Evolutionary conservation across 164 flowering plant species (phyloP).

Genomic region (Sedum album): DNA sequence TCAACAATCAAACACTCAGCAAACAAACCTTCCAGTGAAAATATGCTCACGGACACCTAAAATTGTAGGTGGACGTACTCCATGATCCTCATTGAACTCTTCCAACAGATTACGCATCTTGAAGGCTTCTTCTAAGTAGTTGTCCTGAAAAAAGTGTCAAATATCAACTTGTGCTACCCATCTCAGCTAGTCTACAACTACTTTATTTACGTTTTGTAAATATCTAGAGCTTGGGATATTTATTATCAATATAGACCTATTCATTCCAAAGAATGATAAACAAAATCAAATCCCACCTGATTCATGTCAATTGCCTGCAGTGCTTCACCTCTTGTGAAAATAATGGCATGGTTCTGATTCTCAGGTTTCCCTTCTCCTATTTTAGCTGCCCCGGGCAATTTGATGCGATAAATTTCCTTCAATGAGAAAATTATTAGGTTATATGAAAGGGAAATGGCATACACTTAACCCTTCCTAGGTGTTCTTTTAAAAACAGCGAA

Average conservation of each 20-base stretch:
- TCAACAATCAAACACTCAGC: background rate
- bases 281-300: slow-evolving; percentile 41
- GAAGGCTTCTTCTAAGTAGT: slow-evolving; percentile 12
- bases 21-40: slow-evolving; percentile 12
- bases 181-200: background rate
- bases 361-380: slow-evolving; percentile 99
- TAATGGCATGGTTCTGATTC: slow-evolving; percentile 97
- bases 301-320: slow-evolving; percentile 98
- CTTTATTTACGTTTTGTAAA: background rate
- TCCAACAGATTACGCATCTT: slow-evolving; percentile 13
- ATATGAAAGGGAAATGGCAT: background rate
- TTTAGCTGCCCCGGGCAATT: slow-evolving; percentile 87
- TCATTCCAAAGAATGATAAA: background rate
- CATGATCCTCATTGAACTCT: slow-evolving; percentile 7
- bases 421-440: slow-evolving; percentile 10
- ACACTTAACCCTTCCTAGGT: background rate
- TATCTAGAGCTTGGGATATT: no score
- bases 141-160: slow-evolving; percentile 8
- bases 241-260: no score
- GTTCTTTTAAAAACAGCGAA: background rate
- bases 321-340: slow-evolving; percentile 94
- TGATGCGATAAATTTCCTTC: slow-evolving; percentile 94
- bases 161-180: background rate
- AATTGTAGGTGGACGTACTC: slow-evolving; percentile 10
- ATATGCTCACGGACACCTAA: slow-evolving; percentile 13